phyloP scores from a whole-genome alignment of 2,329 filamentous ascomycete species.

The Macroventuria anomochaeta region DNA sequence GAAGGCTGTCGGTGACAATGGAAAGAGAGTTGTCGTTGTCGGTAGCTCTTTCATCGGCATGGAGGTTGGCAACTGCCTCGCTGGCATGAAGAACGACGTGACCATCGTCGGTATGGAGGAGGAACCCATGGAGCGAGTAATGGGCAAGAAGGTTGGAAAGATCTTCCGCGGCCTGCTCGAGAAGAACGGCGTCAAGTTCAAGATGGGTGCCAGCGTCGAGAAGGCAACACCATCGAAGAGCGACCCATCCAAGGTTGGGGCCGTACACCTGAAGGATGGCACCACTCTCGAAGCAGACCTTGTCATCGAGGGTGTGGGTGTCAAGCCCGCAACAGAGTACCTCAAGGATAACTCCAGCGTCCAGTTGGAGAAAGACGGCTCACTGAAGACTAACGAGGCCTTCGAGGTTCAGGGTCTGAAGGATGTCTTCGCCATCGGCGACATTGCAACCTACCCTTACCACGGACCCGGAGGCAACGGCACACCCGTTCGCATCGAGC shows the following conservation, averaged over 20 bases:
- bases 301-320: constrained; percentile 89
- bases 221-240: constrained; percentile 76
- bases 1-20: constrained; percentile 75
- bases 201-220: constrained; percentile 80
- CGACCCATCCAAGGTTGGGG: constrained; percentile 75
- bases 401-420: constrained; percentile 78
- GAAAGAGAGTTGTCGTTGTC: constrained; percentile 91
- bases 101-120: constrained; percentile 89
- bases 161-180: constrained; percentile 82
- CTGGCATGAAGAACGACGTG: constrained; percentile 79
- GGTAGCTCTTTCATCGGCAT: constrained; percentile 97
- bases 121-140: constrained; percentile 80
- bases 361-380: constrained; percentile 81
- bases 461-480: constrained; percentile 84
- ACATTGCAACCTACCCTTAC: constrained; percentile 96
- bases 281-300: constrained; percentile 84
- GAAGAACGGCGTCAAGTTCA: constrained; percentile 86
- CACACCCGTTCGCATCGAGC: constrained; percentile 81
- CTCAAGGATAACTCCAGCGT: constrained; percentile 74
- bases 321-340: constrained; percentile 83
- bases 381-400: constrained; percentile 77
- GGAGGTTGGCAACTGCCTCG: constrained; percentile 86
- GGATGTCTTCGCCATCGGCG: constrained; percentile 90
- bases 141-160: constrained; percentile 80
- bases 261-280: constrained; percentile 83